Evolutionary conservation across 148 eudicot genomes (phyloP), one percentile per base, ranked within the genome.

Genomic region (Rhododendron mucronatum): DNA sequence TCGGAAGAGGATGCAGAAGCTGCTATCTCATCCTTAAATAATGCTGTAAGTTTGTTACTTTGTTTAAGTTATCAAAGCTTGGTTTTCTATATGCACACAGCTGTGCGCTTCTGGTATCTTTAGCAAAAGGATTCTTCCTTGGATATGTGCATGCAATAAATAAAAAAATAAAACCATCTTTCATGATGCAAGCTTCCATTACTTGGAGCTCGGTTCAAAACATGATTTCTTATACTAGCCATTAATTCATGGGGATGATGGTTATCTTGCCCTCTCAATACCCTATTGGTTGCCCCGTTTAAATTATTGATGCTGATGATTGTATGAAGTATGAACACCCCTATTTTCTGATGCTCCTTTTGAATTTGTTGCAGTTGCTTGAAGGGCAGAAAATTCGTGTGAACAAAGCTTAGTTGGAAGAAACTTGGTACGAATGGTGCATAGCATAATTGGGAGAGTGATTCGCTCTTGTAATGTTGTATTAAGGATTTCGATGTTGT

Each of bases 341-440:
- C 84, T 7, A 51, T 18, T 41, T 13, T 50, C 28, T 84, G 57
- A 81, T 55, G 28, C 23, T 28, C 59, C 12, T 47, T 82, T 44
- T 71, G 2, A 71, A 71, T 86, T 84, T 81, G 30, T 84, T 90
- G 93, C 94, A 96, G 99, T 93, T 87, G 48, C 91, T 96, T 82
- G 98, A 95, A 91, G 99, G 99, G 67, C 99, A 96, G 91, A 92
- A 93, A 80, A 93, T 96, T 47, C 95, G 98, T 13, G 98, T 96
- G 39, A 95, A 95, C 89, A 95, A 92, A 88, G 98, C 97, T 37
- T 94, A 93, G 88, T 75, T 18, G 20, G 85, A 16, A 44, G 37
- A 67, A 65, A 83, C 51, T 37, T 41, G 48, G 45, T 57, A 26
- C 13, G 8, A 57, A 53, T 13, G 63, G 4, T 20, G 83, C 47